phyloP scores from a whole-genome alignment of 2,329 filamentous ascomycete genomes.

The Periglandula ipomoeae region DNA sequence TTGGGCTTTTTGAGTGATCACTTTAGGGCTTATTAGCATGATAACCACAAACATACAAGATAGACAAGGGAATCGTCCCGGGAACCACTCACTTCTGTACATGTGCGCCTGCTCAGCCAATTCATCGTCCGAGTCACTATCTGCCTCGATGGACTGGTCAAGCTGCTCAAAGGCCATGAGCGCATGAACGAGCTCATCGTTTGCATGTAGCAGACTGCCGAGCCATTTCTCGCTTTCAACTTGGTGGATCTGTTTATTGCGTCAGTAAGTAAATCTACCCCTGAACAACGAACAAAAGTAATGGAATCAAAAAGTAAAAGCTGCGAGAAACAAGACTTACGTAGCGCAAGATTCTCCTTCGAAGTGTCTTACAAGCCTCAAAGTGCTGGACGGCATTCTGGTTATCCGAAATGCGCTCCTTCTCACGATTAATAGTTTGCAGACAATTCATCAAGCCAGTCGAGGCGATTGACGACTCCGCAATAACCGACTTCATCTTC shows the following conservation, averaged over 20 bases:
- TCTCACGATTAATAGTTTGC: constrained; percentile 84
- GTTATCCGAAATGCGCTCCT: constrained; percentile 81
- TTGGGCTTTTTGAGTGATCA: constrained; percentile 44
- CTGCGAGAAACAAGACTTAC: constrained; percentile 28
- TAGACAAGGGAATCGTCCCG: background rate
- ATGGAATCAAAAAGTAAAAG: background rate
- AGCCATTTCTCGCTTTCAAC: constrained; percentile 89
- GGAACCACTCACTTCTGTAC: constrained; percentile 43
- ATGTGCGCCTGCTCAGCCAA: constrained; percentile 57
- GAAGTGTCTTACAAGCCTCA: constrained; percentile 75
- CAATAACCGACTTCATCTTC: constrained; percentile 78
- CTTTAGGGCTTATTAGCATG: constrained; percentile 20
- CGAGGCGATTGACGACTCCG: constrained; percentile 80
- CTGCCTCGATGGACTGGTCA: constrained; percentile 72
- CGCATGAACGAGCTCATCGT: constrained; percentile 89
- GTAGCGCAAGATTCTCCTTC: constrained; percentile 79
- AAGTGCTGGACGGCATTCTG: constrained; percentile 65
- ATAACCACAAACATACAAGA: constrained; percentile 9
- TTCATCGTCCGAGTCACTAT: constrained; percentile 62
- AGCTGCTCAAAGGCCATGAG: constrained; percentile 93
- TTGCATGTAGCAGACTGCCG: constrained; percentile 82
- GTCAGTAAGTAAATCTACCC: background rate
- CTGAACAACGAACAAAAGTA: background rate
- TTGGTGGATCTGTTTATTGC: constrained; percentile 59
- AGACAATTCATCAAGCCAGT: constrained; percentile 83